Evolutionary conservation across 495 filamentous ascomycete species (phyloP), one percentile per base, ranked within the genome.

Genomic region (Rusavskia elegans): DNA sequence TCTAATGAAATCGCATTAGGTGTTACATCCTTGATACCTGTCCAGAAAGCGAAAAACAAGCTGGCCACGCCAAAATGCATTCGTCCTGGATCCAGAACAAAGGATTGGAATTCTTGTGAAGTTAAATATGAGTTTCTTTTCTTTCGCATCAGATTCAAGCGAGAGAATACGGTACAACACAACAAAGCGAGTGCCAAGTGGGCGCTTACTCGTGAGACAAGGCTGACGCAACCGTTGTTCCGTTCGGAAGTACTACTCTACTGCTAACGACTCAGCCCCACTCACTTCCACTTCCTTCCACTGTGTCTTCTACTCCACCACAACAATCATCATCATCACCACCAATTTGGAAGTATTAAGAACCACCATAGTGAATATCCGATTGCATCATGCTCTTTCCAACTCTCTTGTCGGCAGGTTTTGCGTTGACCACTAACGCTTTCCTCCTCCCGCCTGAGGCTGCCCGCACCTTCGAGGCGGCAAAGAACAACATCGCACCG

Each of bases 401-500:
- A 48, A 71, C 68, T 53, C 56, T 70, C 36, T 56, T 71, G 17
- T 55, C 71, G 44, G 68, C 65, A 57, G 66, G 66, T 54, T 62
- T 70, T 48, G 71, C 67, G 36, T 58, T 73, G 37, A 59, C 64
- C 60, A 65, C 69, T 57, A 67, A 64, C 37, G 71, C 73, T n/a
- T 64, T 77, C 54, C 60, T 77, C 46, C 64, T 77, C 37, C 53
- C 70, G 42, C 71, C 70, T 44, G 72, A 73, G 51, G 55, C 63
- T 40, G 62, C 66, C 27, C 53, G 53, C 23, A 49, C 61, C 30
- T 36, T 38, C 30, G 57, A 66, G 27, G 53, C 55, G 32, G 52
- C 60, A 36, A 57, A 63, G 32, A 65, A 63, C 20, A 60, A 65
- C 35, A 41, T 64, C 42, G 56, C 65, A 23, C 64, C 66, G 0